Conservation (phyloP, 2,329 filamentous ascomycete genomes). For the Cladophialophora bantiana region DNA sequence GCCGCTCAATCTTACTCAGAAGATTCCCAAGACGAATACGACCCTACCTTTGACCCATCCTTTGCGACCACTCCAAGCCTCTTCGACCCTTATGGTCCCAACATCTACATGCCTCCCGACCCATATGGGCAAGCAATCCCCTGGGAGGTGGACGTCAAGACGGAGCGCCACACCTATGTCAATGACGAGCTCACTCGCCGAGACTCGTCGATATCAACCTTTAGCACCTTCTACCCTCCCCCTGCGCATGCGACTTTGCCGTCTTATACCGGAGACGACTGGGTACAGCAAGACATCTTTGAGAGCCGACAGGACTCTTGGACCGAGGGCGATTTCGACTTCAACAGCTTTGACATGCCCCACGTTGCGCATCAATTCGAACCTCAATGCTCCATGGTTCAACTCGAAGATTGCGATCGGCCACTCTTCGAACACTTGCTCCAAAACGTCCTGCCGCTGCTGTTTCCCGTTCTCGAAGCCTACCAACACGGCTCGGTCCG, state of each 20-base stretch:
- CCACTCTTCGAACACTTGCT: slow-evolving; percentile 90
- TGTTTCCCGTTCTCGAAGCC: slow-evolving; percentile 90
- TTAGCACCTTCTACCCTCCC: slow-evolving; percentile 87
- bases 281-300: slow-evolving; percentile 62
- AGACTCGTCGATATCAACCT: slow-evolving; percentile 89
- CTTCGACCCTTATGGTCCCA: slow-evolving; percentile 52
- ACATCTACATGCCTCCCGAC: slow-evolving; percentile 65
- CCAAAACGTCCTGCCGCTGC: slow-evolving; percentile 80
- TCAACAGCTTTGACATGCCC: slow-evolving; percentile 83
- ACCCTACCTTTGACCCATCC: slow-evolving; percentile 73
- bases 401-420: slow-evolving; percentile 87
- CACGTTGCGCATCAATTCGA: slow-evolving; percentile 67
- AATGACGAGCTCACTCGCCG: slow-evolving; percentile 84
- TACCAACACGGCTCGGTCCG: slow-evolving; percentile 85
- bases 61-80: slow-evolving; percentile 52
- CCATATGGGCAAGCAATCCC: slow-evolving; percentile 63
- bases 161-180: slow-evolving; percentile 90
- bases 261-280: slow-evolving; percentile 68
- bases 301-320: slow-evolving; percentile 73
- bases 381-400: slow-evolving; percentile 61
- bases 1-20: slow-evolving; percentile 71
- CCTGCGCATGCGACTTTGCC: slow-evolving; percentile 69
- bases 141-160: slow-evolving; percentile 96
- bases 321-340: slow-evolving; percentile 67
- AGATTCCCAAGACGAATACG: slow-evolving; percentile 75